These are phyloP conservation scores for Cladosporium sp. DNA, from an alignment of 2,329 filamentous ascomycete genomes.

Conservation along the genomic window DNA sequence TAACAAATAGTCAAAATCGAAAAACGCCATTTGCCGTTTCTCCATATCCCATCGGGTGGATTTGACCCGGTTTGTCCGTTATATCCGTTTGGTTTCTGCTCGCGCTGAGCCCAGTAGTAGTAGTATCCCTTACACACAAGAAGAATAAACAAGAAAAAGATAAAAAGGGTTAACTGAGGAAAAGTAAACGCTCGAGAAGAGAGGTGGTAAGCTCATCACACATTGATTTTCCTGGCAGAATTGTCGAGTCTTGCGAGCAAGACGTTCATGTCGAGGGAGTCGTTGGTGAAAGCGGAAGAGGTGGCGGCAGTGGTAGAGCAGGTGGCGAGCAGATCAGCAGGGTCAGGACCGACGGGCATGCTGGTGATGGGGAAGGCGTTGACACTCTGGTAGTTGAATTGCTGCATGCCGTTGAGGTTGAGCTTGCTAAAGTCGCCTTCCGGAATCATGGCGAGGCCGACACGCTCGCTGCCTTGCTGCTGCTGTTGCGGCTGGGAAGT, in stretches of 20 bases:
- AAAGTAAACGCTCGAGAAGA: not conserved
- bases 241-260: conserved; percentile 29
- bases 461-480: conserved; percentile 39
- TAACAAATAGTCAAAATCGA: not conserved
- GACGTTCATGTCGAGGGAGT: conserved; percentile 20
- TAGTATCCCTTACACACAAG: not conserved
- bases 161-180: not conserved
- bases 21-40: not conserved
- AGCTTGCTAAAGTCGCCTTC: conserved; percentile 76
- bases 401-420: conserved; percentile 50
- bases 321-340: conserved; percentile 23
- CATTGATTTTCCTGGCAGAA: conserved; percentile 19
- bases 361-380: conserved; percentile 31
- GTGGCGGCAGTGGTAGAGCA: conserved; percentile 16
- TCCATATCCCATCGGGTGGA: not conserved
- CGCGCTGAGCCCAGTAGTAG: conserved; percentile 4
- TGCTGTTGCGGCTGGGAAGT: conserved; percentile 20
- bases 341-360: conserved; percentile 23
- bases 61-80: not conserved
- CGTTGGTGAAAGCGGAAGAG: conserved; percentile 10
- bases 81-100: not conserved
- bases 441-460: conserved; percentile 78
- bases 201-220: not conserved
- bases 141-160: not conserved
- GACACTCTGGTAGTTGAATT: conserved; percentile 31